These are phyloP conservation scores for Calycina marina DNA, from an alignment of 2,329 filamentous ascomycete species.

Conservation along the genomic window DNA sequence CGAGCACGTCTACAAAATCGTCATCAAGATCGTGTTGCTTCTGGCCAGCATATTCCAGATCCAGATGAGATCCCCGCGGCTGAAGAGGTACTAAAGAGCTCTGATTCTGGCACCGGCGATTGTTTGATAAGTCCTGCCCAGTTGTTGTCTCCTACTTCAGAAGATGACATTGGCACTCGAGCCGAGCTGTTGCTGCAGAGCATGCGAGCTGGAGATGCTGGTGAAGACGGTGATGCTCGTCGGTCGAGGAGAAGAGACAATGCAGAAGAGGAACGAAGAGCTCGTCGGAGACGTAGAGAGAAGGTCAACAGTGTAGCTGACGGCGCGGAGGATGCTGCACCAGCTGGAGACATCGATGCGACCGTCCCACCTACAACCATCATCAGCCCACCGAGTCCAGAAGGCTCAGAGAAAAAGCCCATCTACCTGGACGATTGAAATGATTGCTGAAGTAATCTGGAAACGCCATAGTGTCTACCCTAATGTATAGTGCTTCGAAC, in stretches of 20 bases:
- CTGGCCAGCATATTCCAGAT: constrained; percentile 78
- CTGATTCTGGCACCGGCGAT: constrained; percentile 26
- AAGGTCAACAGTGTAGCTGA: constrained; percentile 30
- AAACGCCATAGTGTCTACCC: too few species aligned
- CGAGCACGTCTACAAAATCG: constrained; percentile 79
- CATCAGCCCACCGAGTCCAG: constrained; percentile 21
- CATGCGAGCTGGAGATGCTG: constrained; percentile 48
- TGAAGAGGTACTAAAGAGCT: constrained; percentile 37
- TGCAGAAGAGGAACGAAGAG: constrained; percentile 63
- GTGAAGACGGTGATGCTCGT: constrained; percentile 44
- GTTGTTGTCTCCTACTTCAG: constrained; percentile 12
- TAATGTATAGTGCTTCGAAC: constrained; percentile 15
- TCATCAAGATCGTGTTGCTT: constrained; percentile 79
- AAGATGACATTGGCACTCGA: constrained; percentile 66
- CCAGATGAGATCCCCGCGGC: constrained; percentile 44
- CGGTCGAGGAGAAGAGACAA: constrained; percentile 43
- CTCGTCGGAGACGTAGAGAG: constrained; percentile 51
- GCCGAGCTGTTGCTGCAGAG: constrained; percentile 75
- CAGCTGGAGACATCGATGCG: constrained; percentile 7
- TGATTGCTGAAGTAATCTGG: too few species aligned
- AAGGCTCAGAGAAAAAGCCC: constrained; percentile 16
- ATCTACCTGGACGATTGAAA: constrained; percentile 17
- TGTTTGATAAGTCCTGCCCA: constrained; percentile 14
- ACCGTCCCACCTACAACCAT: constrained; percentile 17
- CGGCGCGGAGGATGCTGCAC: constrained; percentile 6